Percentiles rank a stretch among this genome's conserved stretches.
phyloP scores from a whole-genome alignment of 1,139 yeast genomes.

The Candida mesenterica region DNA sequence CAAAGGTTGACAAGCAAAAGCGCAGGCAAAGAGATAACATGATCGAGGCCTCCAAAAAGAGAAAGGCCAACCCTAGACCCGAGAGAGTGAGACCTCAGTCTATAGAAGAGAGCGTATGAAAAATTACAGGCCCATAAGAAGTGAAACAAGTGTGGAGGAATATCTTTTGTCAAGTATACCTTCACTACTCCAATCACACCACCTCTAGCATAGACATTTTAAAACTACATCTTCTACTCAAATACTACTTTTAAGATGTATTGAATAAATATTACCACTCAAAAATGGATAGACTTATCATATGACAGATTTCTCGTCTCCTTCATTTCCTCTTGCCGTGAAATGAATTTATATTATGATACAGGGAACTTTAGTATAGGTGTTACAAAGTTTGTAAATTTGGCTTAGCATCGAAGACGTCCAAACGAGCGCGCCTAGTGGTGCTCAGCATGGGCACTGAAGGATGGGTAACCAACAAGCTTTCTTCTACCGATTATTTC shows the following conservation, averaged over 20 bases:
- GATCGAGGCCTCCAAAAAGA: slow-evolving; percentile 75
- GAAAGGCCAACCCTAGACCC: slow-evolving; percentile 32
- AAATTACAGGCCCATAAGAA: no score
- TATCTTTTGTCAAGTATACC: no score
- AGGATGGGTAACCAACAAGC: slow-evolving; percentile 76
- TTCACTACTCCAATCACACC: no score
- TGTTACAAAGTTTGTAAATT: not conserved
- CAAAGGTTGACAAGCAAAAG: slow-evolving; percentile 64
- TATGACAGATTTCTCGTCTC: not conserved
- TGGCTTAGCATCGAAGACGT: not conserved
- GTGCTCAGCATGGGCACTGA: slow-evolving; percentile 24
- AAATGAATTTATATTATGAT: slow-evolving; percentile 1
- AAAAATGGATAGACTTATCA: not conserved
- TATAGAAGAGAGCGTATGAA: not conserved
- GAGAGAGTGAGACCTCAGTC: not conserved
- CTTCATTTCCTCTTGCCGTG: not conserved
- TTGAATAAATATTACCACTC: not conserved
- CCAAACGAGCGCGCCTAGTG: slow-evolving; percentile 16
- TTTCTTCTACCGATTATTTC: slow-evolving; percentile 97
- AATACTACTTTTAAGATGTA: not conserved
- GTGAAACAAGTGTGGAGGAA: no score
- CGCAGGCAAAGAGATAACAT: slow-evolving; percentile 63
- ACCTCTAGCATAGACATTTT: no score
- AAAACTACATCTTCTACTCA: not conserved
- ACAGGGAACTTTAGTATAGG: not conserved